phyloP scores from a whole-genome alignment of 2,329 filamentous ascomycete species.

The Aspergillus sojae region DNA sequence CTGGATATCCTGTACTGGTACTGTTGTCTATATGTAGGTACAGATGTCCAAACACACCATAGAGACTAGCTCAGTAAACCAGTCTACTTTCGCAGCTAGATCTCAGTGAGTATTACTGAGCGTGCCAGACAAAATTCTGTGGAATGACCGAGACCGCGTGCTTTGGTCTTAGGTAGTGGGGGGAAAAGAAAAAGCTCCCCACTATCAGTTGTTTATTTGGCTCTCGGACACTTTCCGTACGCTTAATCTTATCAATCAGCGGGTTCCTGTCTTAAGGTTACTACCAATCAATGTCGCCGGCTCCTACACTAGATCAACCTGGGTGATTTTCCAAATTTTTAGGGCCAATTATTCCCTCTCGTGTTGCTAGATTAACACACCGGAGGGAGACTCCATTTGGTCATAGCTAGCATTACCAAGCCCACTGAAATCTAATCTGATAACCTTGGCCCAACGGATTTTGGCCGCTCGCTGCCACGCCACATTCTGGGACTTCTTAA shows the following conservation, averaged over 20 bases:
- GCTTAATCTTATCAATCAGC: slow-evolving; percentile 9
- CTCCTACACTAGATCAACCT: not conserved
- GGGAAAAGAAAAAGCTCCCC: not conserved
- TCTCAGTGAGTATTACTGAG: not conserved
- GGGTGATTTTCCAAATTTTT: not conserved
- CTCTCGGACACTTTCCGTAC: slow-evolving; percentile 6
- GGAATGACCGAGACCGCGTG: not conserved
- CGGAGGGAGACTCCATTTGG: not conserved
- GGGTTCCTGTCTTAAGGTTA: not conserved
- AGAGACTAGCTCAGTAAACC: not conserved
- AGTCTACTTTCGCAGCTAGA: not conserved
- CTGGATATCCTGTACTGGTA: not conserved
- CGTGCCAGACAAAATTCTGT: not conserved
- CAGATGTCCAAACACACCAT: not conserved
- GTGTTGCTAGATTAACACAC: not conserved
- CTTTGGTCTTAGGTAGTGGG: not conserved
- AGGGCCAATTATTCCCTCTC: not conserved
- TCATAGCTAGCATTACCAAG: not conserved
- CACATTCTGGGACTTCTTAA: not conserved
- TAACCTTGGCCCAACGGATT: not conserved
- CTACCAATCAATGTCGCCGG: not conserved
- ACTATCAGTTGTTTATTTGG: not conserved
- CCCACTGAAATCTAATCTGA: not conserved
- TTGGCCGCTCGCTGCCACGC: not conserved
- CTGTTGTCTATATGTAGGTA: not conserved